Percentiles rank a stretch among this genome's conserved stretches.
Evolutionary conservation across 345 rosid species (phyloP).

Genomic region (Eucalyptus sideroxylon): DNA sequence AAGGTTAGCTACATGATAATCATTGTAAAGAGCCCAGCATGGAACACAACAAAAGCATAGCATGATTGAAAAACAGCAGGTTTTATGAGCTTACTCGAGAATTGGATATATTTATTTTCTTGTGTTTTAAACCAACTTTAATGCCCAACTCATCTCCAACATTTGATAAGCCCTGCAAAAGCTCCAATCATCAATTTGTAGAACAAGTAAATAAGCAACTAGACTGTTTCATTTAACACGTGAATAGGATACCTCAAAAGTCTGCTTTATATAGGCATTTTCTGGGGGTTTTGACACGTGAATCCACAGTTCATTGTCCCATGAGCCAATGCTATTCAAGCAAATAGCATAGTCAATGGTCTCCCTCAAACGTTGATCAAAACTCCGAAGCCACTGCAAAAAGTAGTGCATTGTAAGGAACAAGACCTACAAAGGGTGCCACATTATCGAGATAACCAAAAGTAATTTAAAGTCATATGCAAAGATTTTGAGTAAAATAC

Average conservation of each 20-base stretch:
- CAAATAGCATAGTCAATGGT: conserved; percentile 96
- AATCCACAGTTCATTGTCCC: conserved; percentile 58
- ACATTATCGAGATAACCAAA: neutral
- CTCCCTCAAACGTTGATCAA: conserved; percentile 95
- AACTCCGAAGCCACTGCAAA: conserved; percentile 90
- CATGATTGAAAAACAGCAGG: neutral
- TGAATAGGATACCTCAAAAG: conserved; percentile 53
- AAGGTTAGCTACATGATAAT: neutral
- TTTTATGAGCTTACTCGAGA: conserved; percentile 67
- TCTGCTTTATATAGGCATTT: conserved; percentile 79
- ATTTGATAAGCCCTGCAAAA: conserved; percentile 60
- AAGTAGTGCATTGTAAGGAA: neutral
- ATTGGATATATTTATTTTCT: conserved; percentile 92
- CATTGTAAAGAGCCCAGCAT: neutral
- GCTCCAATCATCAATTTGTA: neutral
- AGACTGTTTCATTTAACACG: neutral
- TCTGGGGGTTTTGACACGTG: conserved; percentile 98
- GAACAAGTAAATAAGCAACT: neutral
- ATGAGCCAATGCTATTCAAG: conserved; percentile 87
- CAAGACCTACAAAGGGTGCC: neutral
- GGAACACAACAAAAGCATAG: neutral
- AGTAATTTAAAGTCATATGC: neutral
- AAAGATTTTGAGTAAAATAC: neutral
- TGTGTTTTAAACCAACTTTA: conserved; percentile 82
- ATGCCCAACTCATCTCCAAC: conserved; percentile 77